Evolutionary conservation across 108 stramenopile species (phyloP), one percentile per base, ranked within the genome.

Genomic region (Phaeodactylum tricornutum): DNA sequence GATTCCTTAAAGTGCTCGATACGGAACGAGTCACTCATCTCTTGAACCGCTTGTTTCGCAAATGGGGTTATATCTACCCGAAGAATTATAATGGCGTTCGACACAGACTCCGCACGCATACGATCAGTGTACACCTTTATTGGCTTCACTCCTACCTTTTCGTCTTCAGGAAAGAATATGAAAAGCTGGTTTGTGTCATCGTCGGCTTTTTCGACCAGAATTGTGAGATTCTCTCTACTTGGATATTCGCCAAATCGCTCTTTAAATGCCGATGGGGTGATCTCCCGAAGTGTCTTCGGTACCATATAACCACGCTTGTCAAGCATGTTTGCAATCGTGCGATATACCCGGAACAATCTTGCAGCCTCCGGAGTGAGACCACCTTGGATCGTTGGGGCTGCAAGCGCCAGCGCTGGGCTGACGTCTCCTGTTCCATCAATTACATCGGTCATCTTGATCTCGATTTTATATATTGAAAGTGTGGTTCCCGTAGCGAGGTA

Each of bases 1-100:
- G 84, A 73, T 64, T 99, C 97, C 56, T 94, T 93, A 61, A 99
- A 99, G 72, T 95, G 90, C 62, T 99, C 99, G 49, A 97, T 87
- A 5, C 77, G 64, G 66, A 80, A 93, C 17, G 56, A 53, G 42
- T 84, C 79, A 51, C 79, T 79, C 75, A 95, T 81, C 57, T 97
- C 96, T 35, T 78, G 53, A 4, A 97, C 69, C 2, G 94, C 93
- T 49, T 84, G 72, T 53, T 92, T 95, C 15, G 96, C 93, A 67
- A 94, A 95, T 6, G 94, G 83, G 17, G 93, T 94, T 23, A 95
- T 83, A 59, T 91, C 89, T 23, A 83, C 83, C 21, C 85, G 41
- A 22, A 95, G 65, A 9, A 97, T 89, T 57, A 55, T 55, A n/a
- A 55, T 55, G 25, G 53, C 53, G 17, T 42, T 55, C 2, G 53